These are phyloP conservation scores for Talaromyces trachyspermus DNA, from an alignment of 495 filamentous ascomycete species.

Conservation along the genomic window DNA sequence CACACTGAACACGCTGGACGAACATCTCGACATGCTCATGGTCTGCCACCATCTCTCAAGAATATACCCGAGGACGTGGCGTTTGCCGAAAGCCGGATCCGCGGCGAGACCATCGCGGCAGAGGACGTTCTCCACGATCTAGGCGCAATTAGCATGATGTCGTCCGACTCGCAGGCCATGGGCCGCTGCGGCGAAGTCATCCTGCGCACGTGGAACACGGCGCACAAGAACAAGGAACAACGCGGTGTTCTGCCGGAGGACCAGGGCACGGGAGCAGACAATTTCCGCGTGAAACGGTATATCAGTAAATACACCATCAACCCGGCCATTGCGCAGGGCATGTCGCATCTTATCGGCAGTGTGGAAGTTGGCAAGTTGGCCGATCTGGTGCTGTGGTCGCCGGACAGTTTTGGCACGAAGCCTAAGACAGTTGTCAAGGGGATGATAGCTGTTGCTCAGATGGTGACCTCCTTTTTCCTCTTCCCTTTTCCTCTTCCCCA, in stretches of 20 bases:
- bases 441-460: constrained; percentile 77
- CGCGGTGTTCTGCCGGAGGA: constrained; percentile 72
- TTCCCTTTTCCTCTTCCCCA: constrained; percentile 7
- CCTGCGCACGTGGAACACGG: constrained; percentile 93
- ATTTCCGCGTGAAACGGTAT: constrained; percentile 89
- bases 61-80: constrained; percentile 94
- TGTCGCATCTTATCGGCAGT: constrained; percentile 82
- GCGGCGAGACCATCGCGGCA: constrained; percentile 92
- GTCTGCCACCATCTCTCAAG: constrained; percentile 92
- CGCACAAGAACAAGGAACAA: constrained; percentile 95
- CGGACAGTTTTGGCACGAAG: constrained; percentile 83
- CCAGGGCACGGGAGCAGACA: constrained; percentile 75
- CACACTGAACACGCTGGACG: constrained; percentile 88
- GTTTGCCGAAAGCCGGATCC: constrained; percentile 91
- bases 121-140: constrained; percentile 96
- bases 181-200: constrained; percentile 94
- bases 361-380: constrained; percentile 88
- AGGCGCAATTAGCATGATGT: constrained; percentile 98
- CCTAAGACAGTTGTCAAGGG: constrained; percentile 79
- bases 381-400: constrained; percentile 85
- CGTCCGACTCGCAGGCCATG: constrained; percentile 94
- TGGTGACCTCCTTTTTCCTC: constrained; percentile 44
- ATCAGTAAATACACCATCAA: constrained; percentile 98
- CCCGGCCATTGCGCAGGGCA: constrained; percentile 88
- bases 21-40: constrained; percentile 99